These are phyloP conservation scores for Annona squamosa DNA, from an alignment of 164 flowering plant genomes.

Conservation along the genomic window DNA sequence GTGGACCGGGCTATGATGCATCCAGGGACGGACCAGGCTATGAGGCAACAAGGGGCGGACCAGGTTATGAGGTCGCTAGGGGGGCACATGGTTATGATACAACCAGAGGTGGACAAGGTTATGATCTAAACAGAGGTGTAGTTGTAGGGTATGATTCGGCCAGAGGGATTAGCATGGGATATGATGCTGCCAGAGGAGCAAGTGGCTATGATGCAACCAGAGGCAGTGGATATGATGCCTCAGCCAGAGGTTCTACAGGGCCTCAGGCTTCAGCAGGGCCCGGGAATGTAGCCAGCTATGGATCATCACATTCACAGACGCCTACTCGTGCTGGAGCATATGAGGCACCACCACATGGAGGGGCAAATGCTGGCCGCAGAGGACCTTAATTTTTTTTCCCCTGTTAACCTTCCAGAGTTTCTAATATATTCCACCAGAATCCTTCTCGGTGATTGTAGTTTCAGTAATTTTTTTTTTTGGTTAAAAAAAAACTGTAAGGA, in stretches of 20 bases:
- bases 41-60: slow-evolving; percentile 3
- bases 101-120: background rate
- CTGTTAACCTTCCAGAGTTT: no score
- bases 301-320: background rate
- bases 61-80: background rate
- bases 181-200: background rate
- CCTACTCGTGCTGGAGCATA: slow-evolving; percentile 6
- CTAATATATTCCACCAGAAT: no score
- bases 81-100: background rate
- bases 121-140: background rate
- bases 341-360: background rate
- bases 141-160: background rate
- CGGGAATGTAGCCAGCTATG: slow-evolving; percentile 3
- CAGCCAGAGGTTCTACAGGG: slow-evolving; percentile 3
- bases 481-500: no score
- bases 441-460: no score
- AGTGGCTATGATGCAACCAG: background rate
- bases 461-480: no score
- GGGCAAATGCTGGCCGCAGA: background rate
- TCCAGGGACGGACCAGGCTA: slow-evolving; percentile 6
- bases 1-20: background rate
- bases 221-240: slow-evolving; percentile 3
- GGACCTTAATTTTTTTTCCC: background rate
- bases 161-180: background rate
- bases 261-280: background rate